Base-by-base conservation (phyloP, 345 rosid species). In the Salix purpurea region DNA sequence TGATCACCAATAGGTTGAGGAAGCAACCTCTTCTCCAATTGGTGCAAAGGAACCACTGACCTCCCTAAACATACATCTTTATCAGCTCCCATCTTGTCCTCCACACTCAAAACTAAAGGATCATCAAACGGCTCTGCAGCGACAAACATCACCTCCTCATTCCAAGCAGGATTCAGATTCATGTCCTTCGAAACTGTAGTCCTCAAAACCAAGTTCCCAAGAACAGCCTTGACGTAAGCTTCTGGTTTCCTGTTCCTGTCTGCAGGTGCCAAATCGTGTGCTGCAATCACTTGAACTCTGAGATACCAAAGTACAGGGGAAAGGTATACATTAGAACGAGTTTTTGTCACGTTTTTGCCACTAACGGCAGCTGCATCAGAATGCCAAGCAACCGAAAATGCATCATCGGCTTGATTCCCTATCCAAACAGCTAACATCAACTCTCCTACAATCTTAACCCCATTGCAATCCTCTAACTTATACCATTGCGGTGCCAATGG, bases 401-500 rank as follows among this genome's bases (percentile, higher is more conserved):
- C 89, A 28, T 88, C 89, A 69, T 86, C 91, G 1, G 77, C 83
- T 71, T 83, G 85, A 52, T 76, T 81, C 65, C 84, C 84, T 65
- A 80, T 76, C 90, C 88, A 87, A 12, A 84, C 65, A 19, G 88
- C 79, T 52, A 82, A 70, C 90, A 87, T 84, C 78, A 87, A 40
- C 65, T 87, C 88, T 14, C 84, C 84, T 40, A 60, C 77, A 30
- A 72, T 72, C 86, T 87, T 84, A 21, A 18, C 69, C 18, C 84
- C 82, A 18, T 80, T 75, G 48, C 58, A 54, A 52, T 81, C 87
- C 74, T 82, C 82, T 60, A 84, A 60, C 52, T 69, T 84, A 19
- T 84, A 81, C 88, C 88, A 85, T 61, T 84, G 82, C 7, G 88
- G 87, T 16, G 86, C 87, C 74, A 85, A 62, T 6, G 85, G 86